Conservation (phyloP, 2,329 filamentous ascomycete genomes). For the Pseudogymnoascus sp. region DNA sequence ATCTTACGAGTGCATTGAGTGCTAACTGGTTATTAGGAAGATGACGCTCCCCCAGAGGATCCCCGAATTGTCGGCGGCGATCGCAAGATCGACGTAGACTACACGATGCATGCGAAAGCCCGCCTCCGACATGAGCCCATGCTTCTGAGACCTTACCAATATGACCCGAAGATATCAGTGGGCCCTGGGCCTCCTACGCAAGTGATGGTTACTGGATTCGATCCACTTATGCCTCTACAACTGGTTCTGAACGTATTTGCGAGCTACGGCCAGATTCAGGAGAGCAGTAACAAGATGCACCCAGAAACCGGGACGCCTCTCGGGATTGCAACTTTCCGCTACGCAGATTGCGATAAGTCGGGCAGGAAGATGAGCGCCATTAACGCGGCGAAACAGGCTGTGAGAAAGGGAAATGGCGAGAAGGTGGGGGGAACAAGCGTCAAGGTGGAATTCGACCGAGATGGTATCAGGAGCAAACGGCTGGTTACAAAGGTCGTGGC, state of each 20-base stretch:
- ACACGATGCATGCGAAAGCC: conserved; percentile 53
- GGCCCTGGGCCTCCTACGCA: conserved; percentile 84
- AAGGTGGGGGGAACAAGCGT: conserved; percentile 71
- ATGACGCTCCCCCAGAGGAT: conserved; percentile 71
- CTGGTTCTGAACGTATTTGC: conserved; percentile 70
- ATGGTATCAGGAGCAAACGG: conserved; percentile 71
- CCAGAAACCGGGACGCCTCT: conserved; percentile 90
- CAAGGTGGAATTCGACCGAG: conserved; percentile 79
- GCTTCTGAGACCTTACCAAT: conserved; percentile 69
- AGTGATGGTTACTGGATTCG: conserved; percentile 91
- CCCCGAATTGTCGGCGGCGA: conserved; percentile 67
- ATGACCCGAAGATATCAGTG: conserved; percentile 74
- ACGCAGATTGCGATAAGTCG: conserved; percentile 50
- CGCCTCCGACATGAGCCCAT: conserved; percentile 67
- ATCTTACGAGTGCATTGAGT: conserved; percentile 38
- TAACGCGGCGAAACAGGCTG: conserved; percentile 72
- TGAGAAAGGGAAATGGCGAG: conserved; percentile 66
- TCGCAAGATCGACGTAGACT: conserved; percentile 60
- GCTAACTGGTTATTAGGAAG: conserved; percentile 61
- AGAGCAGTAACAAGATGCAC: conserved; percentile 89
- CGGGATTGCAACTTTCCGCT: conserved; percentile 85
- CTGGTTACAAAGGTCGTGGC: conserved; percentile 69
- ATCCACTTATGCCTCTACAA: conserved; percentile 73
- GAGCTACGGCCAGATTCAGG: conserved; percentile 76
- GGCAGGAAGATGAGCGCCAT: conserved; percentile 54